Evolutionary conservation across 257 asterid species (phyloP).

Genomic region (Solanum virginianum): DNA sequence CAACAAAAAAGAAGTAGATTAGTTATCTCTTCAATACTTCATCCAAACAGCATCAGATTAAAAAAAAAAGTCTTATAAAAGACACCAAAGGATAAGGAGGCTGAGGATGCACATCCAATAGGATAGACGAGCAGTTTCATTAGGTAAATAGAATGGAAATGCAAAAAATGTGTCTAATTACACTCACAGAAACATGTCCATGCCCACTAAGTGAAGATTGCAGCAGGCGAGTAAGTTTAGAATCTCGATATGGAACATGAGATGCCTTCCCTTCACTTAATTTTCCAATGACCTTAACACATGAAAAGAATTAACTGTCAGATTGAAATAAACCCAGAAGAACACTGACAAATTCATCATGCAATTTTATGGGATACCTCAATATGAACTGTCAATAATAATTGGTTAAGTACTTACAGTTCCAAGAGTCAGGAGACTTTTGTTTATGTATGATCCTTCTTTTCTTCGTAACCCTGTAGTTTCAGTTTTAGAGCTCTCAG

Average conservation of each 20-base stretch:
- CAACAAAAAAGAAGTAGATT: constrained; percentile 1
- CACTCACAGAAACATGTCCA: constrained; percentile 96
- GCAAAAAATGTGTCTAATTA: neutral
- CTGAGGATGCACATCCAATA: neutral
- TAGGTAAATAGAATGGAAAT: neutral
- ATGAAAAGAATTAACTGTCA: constrained; percentile 6
- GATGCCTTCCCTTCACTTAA: constrained; percentile 95
- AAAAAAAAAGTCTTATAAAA: neutral
- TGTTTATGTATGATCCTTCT: constrained; percentile 95
- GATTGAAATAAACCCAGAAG: neutral
- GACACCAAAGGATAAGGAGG: neutral
- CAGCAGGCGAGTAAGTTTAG: constrained; percentile 89
- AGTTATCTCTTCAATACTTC: neutral
- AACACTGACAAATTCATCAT: neutral
- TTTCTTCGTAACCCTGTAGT: constrained; percentile 93
- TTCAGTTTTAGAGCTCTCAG: constrained; percentile 97
- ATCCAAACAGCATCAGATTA: neutral
- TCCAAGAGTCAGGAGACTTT: constrained; percentile 98
- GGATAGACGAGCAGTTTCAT: neutral
- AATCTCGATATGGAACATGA: constrained; percentile 96
- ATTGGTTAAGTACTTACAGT: constrained; percentile 51
- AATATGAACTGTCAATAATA: neutral
- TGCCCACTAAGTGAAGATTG: constrained; percentile 98
- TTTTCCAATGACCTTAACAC: constrained; percentile 85
- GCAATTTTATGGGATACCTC: neutral